phyloP scores from a whole-genome alignment of 2,329 filamentous ascomycete species.

The Zalaria obscura region DNA sequence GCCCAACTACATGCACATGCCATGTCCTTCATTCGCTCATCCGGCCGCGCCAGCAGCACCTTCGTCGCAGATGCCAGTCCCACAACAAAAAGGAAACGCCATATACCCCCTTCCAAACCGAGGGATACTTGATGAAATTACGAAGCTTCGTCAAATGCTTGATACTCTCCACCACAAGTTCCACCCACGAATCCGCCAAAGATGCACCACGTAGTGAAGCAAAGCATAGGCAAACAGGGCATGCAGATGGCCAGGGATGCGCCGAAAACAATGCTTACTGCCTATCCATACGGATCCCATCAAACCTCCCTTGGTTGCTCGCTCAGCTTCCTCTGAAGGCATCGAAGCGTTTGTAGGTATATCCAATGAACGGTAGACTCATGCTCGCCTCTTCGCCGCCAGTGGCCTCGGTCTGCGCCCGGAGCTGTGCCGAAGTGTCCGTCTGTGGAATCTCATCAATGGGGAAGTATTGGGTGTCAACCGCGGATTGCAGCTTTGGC shows the following conservation, averaged over 20 bases:
- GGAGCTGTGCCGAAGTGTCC: constrained; percentile 76
- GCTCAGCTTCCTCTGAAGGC: constrained; percentile 35
- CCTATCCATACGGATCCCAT: constrained; percentile 7
- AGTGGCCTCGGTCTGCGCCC: constrained; percentile 65
- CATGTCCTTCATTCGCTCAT: no score
- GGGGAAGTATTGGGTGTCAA: constrained; percentile 97
- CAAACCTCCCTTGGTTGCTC: background rate
- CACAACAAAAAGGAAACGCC: no score
- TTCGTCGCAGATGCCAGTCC: no score
- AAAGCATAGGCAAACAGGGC: no score
- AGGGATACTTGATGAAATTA: no score
- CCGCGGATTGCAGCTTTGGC: constrained; percentile 79
- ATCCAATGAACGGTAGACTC: constrained; percentile 89
- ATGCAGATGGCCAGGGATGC: background rate
- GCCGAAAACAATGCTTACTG: constrained; percentile 5
- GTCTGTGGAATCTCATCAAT: constrained; percentile 97
- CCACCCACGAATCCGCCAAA: no score
- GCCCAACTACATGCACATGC: no score
- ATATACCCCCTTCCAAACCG: no score
- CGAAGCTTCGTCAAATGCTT: no score
- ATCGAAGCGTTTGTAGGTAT: constrained; percentile 95
- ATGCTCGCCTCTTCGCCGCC: constrained; percentile 82
- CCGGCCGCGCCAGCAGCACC: no score
- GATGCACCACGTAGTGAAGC: no score
- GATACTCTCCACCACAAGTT: no score